These are phyloP conservation scores for Ambrosia trifida DNA, from an alignment of 129 eudicot genomes.

Conservation along the genomic window DNA sequence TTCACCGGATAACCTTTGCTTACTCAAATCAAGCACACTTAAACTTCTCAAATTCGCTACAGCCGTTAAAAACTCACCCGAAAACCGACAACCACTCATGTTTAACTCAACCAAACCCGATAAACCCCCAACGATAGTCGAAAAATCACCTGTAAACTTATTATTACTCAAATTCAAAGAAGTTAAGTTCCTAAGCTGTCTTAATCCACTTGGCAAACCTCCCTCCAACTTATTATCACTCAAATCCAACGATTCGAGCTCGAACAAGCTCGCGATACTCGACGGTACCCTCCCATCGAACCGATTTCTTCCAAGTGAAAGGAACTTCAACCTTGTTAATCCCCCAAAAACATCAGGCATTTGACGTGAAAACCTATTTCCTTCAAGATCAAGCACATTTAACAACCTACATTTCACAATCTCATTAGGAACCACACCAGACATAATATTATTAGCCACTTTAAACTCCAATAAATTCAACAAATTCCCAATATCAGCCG, in stretches of 20 bases:
- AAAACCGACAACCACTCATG: slow-evolving; percentile 70
- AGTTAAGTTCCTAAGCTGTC: slow-evolving; percentile 59
- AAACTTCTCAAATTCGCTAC: slow-evolving; percentile 55
- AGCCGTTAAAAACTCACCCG: slow-evolving; percentile 52
- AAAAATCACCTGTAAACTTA: slow-evolving; percentile 42
- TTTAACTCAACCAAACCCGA: slow-evolving; percentile 49
- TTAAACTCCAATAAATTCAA: slow-evolving; percentile 50
- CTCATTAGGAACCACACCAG: slow-evolving; percentile 53
- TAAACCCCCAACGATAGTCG: slow-evolving; percentile 37
- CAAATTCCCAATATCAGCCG: slow-evolving; percentile 47
- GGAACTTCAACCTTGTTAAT: slow-evolving; percentile 32
- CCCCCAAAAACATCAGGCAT: slow-evolving; percentile 55
- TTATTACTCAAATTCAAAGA: slow-evolving; percentile 58
- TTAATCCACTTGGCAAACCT: slow-evolving; percentile 45
- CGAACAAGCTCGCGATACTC: slow-evolving; percentile 34
- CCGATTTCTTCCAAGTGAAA: slow-evolving; percentile 57
- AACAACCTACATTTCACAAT: slow-evolving; percentile 50
- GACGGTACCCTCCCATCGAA: slow-evolving; percentile 53
- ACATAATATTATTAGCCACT: slow-evolving; percentile 53
- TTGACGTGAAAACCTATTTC: slow-evolving; percentile 54
- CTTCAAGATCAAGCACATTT: slow-evolving; percentile 55
- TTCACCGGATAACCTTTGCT: slow-evolving; percentile 65
- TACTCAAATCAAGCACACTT: slow-evolving; percentile 69
- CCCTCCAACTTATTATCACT: slow-evolving; percentile 58
- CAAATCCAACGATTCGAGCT: slow-evolving; percentile 55